phyloP scores from a whole-genome alignment of 148 eudicot genomes.

The Rhododendron griersonianum region DNA sequence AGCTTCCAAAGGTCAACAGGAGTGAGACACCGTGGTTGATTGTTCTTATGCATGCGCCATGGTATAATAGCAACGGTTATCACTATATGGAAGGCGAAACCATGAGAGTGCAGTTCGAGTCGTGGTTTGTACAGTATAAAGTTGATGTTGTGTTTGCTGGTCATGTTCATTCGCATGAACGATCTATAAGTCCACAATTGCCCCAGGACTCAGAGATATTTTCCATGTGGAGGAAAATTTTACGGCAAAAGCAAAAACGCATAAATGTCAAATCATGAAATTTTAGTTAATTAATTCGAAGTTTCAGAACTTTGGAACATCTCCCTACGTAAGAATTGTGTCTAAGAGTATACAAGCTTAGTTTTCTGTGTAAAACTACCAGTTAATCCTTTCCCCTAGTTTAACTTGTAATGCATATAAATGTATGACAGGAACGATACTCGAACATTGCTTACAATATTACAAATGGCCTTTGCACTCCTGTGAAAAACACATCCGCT shows the following conservation, averaged over 20 bases:
- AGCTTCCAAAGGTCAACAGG: slow-evolving; percentile 24
- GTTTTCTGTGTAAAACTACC: not conserved
- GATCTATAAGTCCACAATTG: slow-evolving; percentile 24
- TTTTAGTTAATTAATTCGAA: not conserved
- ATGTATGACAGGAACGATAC: slow-evolving; percentile 29
- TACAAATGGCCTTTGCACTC: slow-evolving; percentile 30
- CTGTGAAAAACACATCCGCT: slow-evolving; percentile 27
- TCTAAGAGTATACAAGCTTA: not conserved
- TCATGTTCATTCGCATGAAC: slow-evolving; percentile 44
- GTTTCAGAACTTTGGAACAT: not conserved
- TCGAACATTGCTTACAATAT: slow-evolving; percentile 42
- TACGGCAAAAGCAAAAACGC: not conserved
- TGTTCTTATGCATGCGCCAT: slow-evolving; percentile 31
- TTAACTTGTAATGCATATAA: not conserved
- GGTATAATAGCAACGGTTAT: slow-evolving; percentile 26
- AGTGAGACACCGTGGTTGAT: slow-evolving; percentile 43
- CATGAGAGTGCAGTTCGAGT: slow-evolving; percentile 34
- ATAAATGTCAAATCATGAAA: not conserved
- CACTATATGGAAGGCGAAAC: slow-evolving; percentile 42
- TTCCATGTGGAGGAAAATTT: not conserved
- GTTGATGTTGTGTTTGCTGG: slow-evolving; percentile 41
- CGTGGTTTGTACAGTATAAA: slow-evolving; percentile 34
- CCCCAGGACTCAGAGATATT: not conserved
- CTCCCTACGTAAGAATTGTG: no score
- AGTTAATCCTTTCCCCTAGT: not conserved